Conservation (phyloP, 2,329 filamentous ascomycete genomes). For the Aspergillus floridensis region DNA sequence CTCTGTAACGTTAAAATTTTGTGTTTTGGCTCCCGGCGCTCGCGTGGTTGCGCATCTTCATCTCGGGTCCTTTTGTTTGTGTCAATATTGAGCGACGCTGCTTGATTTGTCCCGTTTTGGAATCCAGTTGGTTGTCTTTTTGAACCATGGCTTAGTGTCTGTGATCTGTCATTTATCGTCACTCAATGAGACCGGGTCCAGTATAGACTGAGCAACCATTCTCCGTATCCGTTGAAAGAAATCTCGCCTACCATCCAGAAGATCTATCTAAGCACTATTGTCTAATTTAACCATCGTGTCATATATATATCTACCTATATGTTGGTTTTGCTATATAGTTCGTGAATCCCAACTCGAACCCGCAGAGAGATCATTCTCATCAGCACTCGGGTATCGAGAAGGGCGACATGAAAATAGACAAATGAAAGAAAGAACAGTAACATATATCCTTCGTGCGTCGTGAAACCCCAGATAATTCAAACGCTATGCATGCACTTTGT, state of each 20-base stretch:
- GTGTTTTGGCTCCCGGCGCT: too few relatives aligned
- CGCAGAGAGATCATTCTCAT: neutral
- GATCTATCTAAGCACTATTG: neutral
- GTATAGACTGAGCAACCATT: too few relatives aligned
- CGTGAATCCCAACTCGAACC: neutral
- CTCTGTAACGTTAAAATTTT: too few relatives aligned
- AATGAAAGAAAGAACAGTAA: constrained; percentile 8
- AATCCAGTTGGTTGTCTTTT: too few relatives aligned
- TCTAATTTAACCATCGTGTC: neutral
- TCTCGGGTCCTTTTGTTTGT: too few relatives aligned
- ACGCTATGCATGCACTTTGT: constrained; percentile 4
- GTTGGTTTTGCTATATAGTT: neutral
- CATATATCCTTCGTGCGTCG: constrained; percentile 21
- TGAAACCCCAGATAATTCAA: constrained; percentile 15
- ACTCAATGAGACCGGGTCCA: too few relatives aligned
- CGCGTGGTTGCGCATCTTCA: too few relatives aligned
- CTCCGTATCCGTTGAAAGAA: too few relatives aligned
- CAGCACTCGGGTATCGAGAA: neutral
- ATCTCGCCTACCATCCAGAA: neutral
- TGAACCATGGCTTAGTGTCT: too few relatives aligned
- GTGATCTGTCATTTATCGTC: too few relatives aligned
- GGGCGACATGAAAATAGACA: neutral
- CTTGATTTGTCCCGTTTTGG: too few relatives aligned
- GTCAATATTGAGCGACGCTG: too few relatives aligned
- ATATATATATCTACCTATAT: constrained; percentile 4